A percentile compares a stretch with the other conserved stretches of the same genome.
Evolutionary conservation across 495 filamentous ascomycete genomes (phyloP).

Genomic region (Trichocladium uniseriatum): DNA sequence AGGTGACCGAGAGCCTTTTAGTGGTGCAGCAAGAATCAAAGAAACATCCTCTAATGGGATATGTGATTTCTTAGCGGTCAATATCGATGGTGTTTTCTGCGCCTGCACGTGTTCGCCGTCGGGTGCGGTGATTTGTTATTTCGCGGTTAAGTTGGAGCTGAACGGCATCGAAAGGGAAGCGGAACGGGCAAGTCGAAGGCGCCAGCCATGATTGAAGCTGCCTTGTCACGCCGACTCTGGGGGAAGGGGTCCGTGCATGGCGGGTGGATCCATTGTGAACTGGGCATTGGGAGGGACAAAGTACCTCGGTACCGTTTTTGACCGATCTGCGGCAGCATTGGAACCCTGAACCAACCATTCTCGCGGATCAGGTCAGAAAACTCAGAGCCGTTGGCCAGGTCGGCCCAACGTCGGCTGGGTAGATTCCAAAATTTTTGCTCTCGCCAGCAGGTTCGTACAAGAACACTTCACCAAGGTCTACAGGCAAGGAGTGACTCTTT

Average conservation of each 20-base stretch:
- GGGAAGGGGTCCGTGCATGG: background rate
- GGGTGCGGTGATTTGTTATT: conserved; percentile 16
- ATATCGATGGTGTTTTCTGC: conserved; percentile 9
- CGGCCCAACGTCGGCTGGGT: too few relatives aligned
- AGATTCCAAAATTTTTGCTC: too few relatives aligned
- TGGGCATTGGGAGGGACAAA: too few relatives aligned
- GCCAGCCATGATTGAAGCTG: conserved; percentile 1
- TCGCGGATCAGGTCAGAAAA: too few relatives aligned
- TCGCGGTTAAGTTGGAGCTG: conserved; percentile 10
- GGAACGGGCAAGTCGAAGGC: background rate
- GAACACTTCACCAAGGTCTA: too few relatives aligned
- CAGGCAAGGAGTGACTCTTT: too few relatives aligned
- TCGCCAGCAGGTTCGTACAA: too few relatives aligned
- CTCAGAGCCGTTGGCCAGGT: too few relatives aligned
- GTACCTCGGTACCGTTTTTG: too few relatives aligned
- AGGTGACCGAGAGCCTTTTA: background rate
- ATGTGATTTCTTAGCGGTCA: conserved; percentile 1
- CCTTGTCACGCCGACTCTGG: conserved; percentile 1
- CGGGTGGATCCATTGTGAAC: too few relatives aligned
- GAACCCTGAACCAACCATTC: too few relatives aligned
- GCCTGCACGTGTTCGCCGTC: conserved; percentile 5
- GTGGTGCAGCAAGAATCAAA: conserved; percentile 11
- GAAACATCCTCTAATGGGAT: conserved; percentile 12
- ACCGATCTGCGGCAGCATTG: too few relatives aligned
- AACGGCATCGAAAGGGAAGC: conserved; percentile 1